phyloP scores from a whole-genome alignment of 2,329 filamentous ascomycete genomes.

The Claviceps humidiphila region DNA sequence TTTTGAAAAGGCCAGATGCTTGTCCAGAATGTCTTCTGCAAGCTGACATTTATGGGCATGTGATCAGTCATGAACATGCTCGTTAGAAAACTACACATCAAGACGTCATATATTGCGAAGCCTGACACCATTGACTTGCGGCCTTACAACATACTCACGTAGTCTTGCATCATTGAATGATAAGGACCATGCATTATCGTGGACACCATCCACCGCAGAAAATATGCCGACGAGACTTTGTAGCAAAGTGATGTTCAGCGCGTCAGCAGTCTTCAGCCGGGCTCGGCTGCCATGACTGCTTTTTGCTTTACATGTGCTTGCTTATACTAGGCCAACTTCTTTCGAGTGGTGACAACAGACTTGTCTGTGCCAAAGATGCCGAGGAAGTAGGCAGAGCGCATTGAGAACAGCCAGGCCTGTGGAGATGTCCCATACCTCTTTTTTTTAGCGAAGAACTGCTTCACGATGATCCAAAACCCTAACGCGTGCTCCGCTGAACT shows the following conservation, averaged over 20 bases:
- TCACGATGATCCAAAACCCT: neutral
- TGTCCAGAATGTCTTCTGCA: neutral
- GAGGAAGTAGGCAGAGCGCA: slow-evolving; percentile 42
- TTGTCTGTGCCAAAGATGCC: slow-evolving; percentile 44
- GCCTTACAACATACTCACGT: neutral
- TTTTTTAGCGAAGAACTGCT: slow-evolving; percentile 1
- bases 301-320: neutral
- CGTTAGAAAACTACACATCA: neutral
- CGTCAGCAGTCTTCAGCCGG: neutral
- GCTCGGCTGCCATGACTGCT: neutral
- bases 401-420: slow-evolving; percentile 40
- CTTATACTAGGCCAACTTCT: slow-evolving; percentile 15
- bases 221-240: neutral
- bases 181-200: neutral
- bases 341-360: slow-evolving; percentile 6
- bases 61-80: neutral
- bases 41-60: neutral
- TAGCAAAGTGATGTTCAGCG: neutral
- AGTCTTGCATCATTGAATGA: slow-evolving; percentile 3
- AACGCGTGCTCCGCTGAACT: neutral
- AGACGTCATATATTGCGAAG: slow-evolving; percentile 1
- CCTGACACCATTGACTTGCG: slow-evolving; percentile 1
- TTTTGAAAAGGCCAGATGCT: neutral
- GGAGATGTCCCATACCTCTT: neutral
- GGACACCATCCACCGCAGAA: neutral